A percentile compares a stretch with the other conserved stretches of the same genome.
Conservation (phyloP, 306 rosid genomes). For the Glycyrrhiza uralensis region DNA sequence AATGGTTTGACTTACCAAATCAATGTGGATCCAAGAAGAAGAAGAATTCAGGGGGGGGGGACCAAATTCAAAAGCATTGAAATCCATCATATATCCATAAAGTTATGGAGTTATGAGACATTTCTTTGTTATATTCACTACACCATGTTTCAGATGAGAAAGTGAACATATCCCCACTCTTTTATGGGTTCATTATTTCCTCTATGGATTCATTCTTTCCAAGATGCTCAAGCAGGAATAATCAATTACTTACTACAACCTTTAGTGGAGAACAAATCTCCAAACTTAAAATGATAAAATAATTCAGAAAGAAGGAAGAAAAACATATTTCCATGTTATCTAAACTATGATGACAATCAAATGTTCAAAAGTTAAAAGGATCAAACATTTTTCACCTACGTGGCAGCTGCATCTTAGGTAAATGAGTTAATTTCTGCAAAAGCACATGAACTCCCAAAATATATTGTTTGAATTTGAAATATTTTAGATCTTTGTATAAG, state of each 20-base stretch:
- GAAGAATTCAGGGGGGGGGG: too few relatives aligned
- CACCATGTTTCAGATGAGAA: too few relatives aligned
- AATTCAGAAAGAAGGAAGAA: not conserved
- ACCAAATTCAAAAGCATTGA: too few relatives aligned
- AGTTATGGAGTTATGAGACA: too few relatives aligned
- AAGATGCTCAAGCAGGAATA: conserved; percentile 49
- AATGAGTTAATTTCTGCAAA: conserved; percentile 78
- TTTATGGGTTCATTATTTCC: too few relatives aligned
- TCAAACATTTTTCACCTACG: conserved; percentile 55
- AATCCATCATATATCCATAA: too few relatives aligned
- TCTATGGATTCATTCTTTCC: too few relatives aligned
- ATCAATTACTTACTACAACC: conserved; percentile 7
- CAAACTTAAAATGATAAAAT: not conserved
- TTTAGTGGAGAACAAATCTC: not conserved
- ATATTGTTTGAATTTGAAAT: conserved; percentile 72
- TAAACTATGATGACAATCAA: not conserved
- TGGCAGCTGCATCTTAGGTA: conserved; percentile 62
- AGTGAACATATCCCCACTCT: too few relatives aligned
- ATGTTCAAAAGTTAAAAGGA: not conserved
- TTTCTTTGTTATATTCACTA: too few relatives aligned
- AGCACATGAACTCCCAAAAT: conserved; percentile 67
- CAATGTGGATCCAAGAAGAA: too few relatives aligned
- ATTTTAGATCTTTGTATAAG: conserved; percentile 39
- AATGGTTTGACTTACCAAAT: too few relatives aligned
- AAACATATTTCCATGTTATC: not conserved